Conservation (phyloP, 2,329 filamentous ascomycete genomes). For the Trichoderma oligosporum region DNA sequence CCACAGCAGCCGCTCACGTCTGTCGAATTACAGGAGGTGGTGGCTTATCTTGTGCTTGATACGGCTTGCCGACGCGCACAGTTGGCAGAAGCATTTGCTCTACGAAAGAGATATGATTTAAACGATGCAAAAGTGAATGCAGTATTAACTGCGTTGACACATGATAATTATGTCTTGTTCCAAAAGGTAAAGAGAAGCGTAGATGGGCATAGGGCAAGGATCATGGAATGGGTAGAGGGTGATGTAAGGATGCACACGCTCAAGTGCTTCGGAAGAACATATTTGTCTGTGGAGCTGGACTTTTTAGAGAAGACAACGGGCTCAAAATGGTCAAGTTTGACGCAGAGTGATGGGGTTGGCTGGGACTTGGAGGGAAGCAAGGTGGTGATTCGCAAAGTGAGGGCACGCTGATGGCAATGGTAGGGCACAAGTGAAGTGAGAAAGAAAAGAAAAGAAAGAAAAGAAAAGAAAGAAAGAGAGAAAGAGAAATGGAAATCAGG, state of each 20-base stretch:
- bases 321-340: constrained; percentile 68
- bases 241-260: constrained; percentile 71
- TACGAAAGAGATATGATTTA: constrained; percentile 59
- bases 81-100: constrained; percentile 66
- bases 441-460: neutral
- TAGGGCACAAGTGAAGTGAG: neutral
- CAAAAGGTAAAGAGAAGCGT: constrained; percentile 66
- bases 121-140: constrained; percentile 65
- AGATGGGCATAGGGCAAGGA: constrained; percentile 72
- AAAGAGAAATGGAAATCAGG: neutral
- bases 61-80: constrained; percentile 79
- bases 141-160: constrained; percentile 66
- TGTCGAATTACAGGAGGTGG: constrained; percentile 74
- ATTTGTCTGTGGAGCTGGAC: constrained; percentile 65
- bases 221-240: constrained; percentile 79
- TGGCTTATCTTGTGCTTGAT: constrained; percentile 79
- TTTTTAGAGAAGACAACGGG: constrained; percentile 69
- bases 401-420: constrained; percentile 35
- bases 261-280: constrained; percentile 81
- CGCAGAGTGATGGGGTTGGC: constrained; percentile 66
- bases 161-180: constrained; percentile 80
- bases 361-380: constrained; percentile 74
- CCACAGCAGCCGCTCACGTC: constrained; percentile 61
- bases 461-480: neutral
- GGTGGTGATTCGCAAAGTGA: constrained; percentile 68